Percentiles rank a stretch among this genome's conserved stretches.
These are phyloP conservation scores for Alliaria petiolata DNA, from an alignment of 345 rosid genomes.

Conservation along the genomic window DNA sequence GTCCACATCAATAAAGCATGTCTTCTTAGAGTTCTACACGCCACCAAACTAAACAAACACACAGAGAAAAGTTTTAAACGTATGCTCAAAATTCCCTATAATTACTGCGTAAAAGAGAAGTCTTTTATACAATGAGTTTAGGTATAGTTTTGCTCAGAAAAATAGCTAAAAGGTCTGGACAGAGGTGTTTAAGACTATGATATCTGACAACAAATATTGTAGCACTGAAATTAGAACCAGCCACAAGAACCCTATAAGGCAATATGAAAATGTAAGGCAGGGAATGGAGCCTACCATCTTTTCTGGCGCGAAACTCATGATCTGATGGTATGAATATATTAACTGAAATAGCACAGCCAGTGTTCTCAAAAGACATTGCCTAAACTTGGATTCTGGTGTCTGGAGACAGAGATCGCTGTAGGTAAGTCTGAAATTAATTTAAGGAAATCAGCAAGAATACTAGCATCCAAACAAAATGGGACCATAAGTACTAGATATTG, in stretches of 20 bases:
- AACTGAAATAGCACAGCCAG: slow-evolving; percentile 75
- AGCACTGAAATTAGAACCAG: neutral
- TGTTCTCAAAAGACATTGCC: slow-evolving; percentile 84
- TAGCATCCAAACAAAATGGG: slow-evolving; percentile 9
- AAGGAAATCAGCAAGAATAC: slow-evolving; percentile 11
- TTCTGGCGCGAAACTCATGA: slow-evolving; percentile 75
- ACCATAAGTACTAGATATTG: neutral
- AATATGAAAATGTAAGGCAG: slow-evolving; percentile 11
- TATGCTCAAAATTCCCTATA: neutral
- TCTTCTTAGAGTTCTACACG: neutral
- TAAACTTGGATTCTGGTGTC: slow-evolving; percentile 94
- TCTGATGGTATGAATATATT: slow-evolving; percentile 85
- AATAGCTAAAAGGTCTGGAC: neutral
- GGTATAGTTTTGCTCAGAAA: neutral
- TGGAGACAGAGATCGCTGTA: slow-evolving; percentile 96
- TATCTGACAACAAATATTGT: neutral
- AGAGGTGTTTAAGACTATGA: neutral
- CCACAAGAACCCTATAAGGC: slow-evolving; percentile 11
- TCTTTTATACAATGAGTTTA: no score
- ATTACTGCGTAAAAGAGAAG: no score
- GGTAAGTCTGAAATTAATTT: slow-evolving; percentile 68
- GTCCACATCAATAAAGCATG: neutral
- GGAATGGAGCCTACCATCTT: slow-evolving; percentile 45
- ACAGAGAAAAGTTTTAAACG: neutral
- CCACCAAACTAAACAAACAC: slow-evolving; percentile 12